These are phyloP conservation scores for Aspergillus terreus DNA, from an alignment of 2,329 filamentous ascomycete genomes.

Conservation along the genomic window DNA sequence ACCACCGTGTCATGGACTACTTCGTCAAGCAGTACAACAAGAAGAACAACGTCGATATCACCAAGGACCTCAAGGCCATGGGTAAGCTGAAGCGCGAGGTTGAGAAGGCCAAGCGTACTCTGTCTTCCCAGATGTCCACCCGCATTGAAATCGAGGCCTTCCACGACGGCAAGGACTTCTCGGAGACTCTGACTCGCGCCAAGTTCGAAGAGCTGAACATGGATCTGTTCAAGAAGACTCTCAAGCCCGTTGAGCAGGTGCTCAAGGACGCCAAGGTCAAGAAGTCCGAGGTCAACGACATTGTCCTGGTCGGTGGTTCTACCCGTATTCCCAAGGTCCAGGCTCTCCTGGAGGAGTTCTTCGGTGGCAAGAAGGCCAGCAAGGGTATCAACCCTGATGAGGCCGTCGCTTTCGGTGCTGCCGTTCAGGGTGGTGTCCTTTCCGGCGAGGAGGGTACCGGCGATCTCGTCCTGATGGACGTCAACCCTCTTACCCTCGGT, in stretches of 20 bases:
- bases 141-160: slow-evolving; percentile 97
- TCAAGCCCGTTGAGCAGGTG: slow-evolving; percentile 98
- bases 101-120: slow-evolving; percentile 98
- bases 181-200: slow-evolving; percentile 94
- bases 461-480: slow-evolving; percentile 90
- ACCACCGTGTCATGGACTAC: slow-evolving; percentile 94
- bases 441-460: slow-evolving; percentile 78
- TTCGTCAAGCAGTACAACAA: slow-evolving; percentile 98
- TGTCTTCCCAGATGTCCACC: slow-evolving; percentile 89
- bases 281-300: slow-evolving; percentile 92
- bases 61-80: slow-evolving; percentile 96
- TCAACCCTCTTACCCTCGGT: slow-evolving; percentile 93
- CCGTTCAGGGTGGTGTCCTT: slow-evolving; percentile 93
- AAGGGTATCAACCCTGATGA: slow-evolving; percentile 99
- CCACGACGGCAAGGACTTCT: slow-evolving; percentile 96
- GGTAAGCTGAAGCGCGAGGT: slow-evolving; percentile 99
- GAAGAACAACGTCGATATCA: slow-evolving; percentile 88
- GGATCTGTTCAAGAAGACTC: slow-evolving; percentile 98
- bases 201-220: slow-evolving; percentile 99
- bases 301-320: slow-evolving; percentile 96
- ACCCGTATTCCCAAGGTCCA: slow-evolving; percentile 99
- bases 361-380: slow-evolving; percentile 90
- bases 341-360: slow-evolving; percentile 91
- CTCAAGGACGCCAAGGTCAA: slow-evolving; percentile 97
- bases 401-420: slow-evolving; percentile 95